These are phyloP conservation scores for Monosporascus sp. DNA, from an alignment of 2,329 filamentous ascomycete genomes.

Conservation along the genomic window DNA sequence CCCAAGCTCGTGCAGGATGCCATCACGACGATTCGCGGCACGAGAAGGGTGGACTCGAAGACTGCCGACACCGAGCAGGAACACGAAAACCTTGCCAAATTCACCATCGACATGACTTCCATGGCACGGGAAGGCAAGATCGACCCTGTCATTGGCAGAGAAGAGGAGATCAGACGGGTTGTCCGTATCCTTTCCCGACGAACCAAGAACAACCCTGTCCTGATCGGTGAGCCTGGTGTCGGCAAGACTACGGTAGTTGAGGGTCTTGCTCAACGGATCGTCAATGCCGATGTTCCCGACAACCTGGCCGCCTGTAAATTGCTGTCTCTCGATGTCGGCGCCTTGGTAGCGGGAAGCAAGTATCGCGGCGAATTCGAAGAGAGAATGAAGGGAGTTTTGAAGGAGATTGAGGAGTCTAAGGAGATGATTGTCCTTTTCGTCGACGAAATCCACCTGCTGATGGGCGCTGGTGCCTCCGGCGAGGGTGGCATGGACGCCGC, in stretches of 20 bases:
- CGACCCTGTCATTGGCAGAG: conserved; percentile 92
- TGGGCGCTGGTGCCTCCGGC: conserved; percentile 91
- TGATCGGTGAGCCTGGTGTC: conserved; percentile 96
- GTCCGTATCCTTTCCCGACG: conserved; percentile 86
- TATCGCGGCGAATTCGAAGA: conserved; percentile 98
- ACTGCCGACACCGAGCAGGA: conserved; percentile 90
- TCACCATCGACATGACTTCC: conserved; percentile 96
- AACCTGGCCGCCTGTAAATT: conserved; percentile 91
- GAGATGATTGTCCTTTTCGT: conserved; percentile 98
- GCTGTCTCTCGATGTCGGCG: conserved; percentile 90
- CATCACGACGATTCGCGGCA: conserved; percentile 87
- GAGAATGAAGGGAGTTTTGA: conserved; percentile 97
- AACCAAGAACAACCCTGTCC: conserved; percentile 97
- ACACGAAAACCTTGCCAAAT: conserved; percentile 94
- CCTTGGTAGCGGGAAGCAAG: conserved; percentile 94
- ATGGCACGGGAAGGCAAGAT: conserved; percentile 97
- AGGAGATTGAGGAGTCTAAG: conserved; percentile 91
- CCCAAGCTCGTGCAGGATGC: conserved; percentile 84
- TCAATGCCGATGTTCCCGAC: conserved; percentile 93
- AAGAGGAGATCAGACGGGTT: conserved; percentile 90
- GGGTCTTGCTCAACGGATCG: conserved; percentile 89
- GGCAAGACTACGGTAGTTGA: conserved; percentile 98
- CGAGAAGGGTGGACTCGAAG: conserved; percentile 89
- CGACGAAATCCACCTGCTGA: conserved; percentile 96
- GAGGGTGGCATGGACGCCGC: conserved; percentile 99